Evolutionary conservation across 371 early-diverging fungal species (phyloP), one percentile per base, ranked within the genome.

Genomic region (Dentiscutata heterogama): DNA sequence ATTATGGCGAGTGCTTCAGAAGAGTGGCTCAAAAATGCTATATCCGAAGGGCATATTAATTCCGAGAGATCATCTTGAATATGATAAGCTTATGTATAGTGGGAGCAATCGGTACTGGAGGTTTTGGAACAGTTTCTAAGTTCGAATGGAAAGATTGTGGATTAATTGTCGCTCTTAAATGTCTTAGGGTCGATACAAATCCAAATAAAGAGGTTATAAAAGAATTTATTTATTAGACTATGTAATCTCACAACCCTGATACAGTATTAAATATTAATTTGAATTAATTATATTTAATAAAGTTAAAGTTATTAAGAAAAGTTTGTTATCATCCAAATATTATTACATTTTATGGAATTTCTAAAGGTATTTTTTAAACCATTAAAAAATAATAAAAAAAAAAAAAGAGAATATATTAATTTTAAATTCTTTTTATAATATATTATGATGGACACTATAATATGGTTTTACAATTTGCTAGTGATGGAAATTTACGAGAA

Each of bases 321-420:
- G 20, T 70, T 42, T n/a, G 42, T 46, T 25, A 42, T 70, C 70
- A 70, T 42, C 46, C 70, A 22, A 70, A 70, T 42, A 46, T 70
- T 22, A 10, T 70, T n/a, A 18, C 13, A 70, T 70, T 46, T 46
- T 46, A 70, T 11, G 70, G 70, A 46, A 22, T 70, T 42, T 46
- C 39, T 42, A 31, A 70, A 70, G 22, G 70, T 70, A 70, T 20
- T 65, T 64, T 65, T 65, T 20, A 31, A 31, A 3, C 13, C 16
- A 18, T 64, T 14, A 1, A 10, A 63, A 16, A 29, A n/a, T 8
- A 22, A 6, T 64, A 13, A 31, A 31, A 31, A 31, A 10, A 42
- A 42, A 42, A 8, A 3, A 42, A 42, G 0, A 42, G 8, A 42
- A 5, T 2, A 42, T 42, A 65, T 31, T 31, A 16, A 31, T 65